Conservation (phyloP, 2,329 filamentous ascomycete genomes). For the Didymella pinodella region DNA sequence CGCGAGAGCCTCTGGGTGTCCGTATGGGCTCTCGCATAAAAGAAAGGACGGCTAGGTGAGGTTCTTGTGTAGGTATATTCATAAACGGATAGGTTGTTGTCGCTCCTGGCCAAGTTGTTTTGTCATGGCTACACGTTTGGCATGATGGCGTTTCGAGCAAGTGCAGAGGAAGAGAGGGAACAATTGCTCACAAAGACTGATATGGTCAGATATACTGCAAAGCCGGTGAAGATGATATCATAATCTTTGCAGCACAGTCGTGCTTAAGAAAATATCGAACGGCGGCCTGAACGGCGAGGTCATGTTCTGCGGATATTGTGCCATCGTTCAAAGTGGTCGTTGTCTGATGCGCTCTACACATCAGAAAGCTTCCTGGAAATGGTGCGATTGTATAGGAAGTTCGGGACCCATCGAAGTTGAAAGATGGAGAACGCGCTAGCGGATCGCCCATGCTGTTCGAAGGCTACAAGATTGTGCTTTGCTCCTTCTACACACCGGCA, state of each 20-base stretch:
- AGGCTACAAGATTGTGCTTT: not conserved
- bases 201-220: too few relatives aligned
- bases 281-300: not conserved
- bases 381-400: not conserved
- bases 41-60: not conserved
- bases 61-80: not conserved
- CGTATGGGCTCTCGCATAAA: slow-evolving; percentile 5
- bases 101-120: not conserved
- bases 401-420: not conserved
- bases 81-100: slow-evolving; percentile 7
- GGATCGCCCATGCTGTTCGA: not conserved
- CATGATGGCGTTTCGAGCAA: not conserved
- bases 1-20: not conserved
- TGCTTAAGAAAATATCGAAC: not conserved
- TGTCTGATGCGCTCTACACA: not conserved
- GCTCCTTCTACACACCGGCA: not conserved
- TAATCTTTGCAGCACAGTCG: not conserved
- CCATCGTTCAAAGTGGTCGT: not conserved
- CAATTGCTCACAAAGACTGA: too few relatives aligned
- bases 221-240: not conserved
- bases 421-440: slow-evolving; percentile 2
- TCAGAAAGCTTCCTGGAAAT: not conserved
- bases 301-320: not conserved
- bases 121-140: not conserved
- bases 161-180: not conserved